These are phyloP conservation scores for Arabidopsis hybrid DNA, from an alignment of 441 rosid species.

Conservation along the genomic window DNA sequence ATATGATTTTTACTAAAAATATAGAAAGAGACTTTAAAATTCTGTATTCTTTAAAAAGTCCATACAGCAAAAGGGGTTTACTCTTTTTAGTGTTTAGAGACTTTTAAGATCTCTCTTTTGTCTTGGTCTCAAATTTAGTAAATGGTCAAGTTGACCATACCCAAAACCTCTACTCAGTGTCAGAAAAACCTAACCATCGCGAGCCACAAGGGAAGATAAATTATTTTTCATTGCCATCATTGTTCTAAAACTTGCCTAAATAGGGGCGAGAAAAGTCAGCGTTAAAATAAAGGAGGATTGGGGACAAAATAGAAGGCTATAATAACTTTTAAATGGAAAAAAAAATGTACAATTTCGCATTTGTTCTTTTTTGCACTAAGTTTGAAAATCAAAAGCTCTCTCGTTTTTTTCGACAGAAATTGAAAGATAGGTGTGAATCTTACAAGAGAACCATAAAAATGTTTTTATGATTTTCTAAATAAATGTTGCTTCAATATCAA, in stretches of 20 bases:
- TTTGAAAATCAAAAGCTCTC: background rate
- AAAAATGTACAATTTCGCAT: constrained; percentile 16
- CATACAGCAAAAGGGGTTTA: constrained; percentile 17
- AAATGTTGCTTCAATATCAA: constrained; percentile 15
- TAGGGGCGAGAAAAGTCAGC: background rate
- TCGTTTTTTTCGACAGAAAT: background rate
- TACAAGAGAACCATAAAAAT: constrained; percentile 23
- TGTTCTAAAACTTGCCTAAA: constrained; percentile 1
- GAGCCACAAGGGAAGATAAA: constrained; percentile 1
- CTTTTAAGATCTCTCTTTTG: constrained; percentile 29
- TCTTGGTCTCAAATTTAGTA: constrained; percentile 10
- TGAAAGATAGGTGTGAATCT: constrained; percentile 33
- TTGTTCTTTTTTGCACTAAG: constrained; percentile 6
- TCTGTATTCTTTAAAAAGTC: constrained; percentile 1
- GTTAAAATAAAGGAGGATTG: constrained; percentile 5
- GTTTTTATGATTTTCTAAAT: background rate
- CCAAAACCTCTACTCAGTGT: background rate
- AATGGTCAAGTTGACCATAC: constrained; percentile 16
- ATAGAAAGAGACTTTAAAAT: background rate
- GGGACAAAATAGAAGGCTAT: background rate
- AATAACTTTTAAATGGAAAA: background rate
- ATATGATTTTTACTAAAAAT: background rate
- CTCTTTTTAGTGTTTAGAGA: constrained; percentile 28
- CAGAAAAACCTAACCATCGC: background rate
- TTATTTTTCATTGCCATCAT: constrained; percentile 2